Base-by-base conservation (phyloP, 352 stramenopile genomes). In the Pythium phragmitis region DNA sequence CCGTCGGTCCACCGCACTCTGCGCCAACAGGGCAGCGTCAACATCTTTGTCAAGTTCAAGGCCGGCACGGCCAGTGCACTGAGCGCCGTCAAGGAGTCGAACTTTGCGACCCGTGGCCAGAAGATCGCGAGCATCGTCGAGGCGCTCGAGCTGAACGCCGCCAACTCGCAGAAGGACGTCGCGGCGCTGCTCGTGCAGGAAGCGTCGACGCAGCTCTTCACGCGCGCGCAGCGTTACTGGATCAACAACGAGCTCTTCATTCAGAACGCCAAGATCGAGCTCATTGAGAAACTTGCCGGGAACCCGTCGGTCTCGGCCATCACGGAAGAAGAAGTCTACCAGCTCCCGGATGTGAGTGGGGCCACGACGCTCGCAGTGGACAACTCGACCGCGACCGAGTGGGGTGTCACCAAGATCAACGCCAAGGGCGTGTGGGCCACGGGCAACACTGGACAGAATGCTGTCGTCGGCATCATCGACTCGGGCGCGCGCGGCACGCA, bases 1-100 rank as follows among this genome's bases (percentile, higher is more conserved):
- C 69, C 65, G 9, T 37, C 23, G 2, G 71, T 75, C 3, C 69
- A 75, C 60, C 67, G 63, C 33, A 51, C 53, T 13, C 59, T 77
- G 4, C 67, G 62, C 16, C 14, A 48, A 17, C 61, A 75, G 30
- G 70, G 67, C 45, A 63, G 57, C 4, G 64, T 73, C 45, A 75
- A 77, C 57, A 39, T 77, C 50, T 73, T 77, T 42, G 62, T 77
- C 21, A 70, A 67, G 36, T 56, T 77, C 51, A 61, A 60, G 42
- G 56, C 47, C 17, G 47, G 52, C 39, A 68, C 68, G 9, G 45
- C 53, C 8, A 28, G 56, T 9, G 30, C 51, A 9, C 14, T 74
- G 30, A 51, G 51, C 8, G 41, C 63, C 16, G 46, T 67, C n/a
- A 37, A 70, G 47, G 63, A 68, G 41, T 36, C 48, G 8, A 36